Conservation (phyloP, 2,329 filamentous ascomycete species). For the Cyanodermella asteris region DNA sequence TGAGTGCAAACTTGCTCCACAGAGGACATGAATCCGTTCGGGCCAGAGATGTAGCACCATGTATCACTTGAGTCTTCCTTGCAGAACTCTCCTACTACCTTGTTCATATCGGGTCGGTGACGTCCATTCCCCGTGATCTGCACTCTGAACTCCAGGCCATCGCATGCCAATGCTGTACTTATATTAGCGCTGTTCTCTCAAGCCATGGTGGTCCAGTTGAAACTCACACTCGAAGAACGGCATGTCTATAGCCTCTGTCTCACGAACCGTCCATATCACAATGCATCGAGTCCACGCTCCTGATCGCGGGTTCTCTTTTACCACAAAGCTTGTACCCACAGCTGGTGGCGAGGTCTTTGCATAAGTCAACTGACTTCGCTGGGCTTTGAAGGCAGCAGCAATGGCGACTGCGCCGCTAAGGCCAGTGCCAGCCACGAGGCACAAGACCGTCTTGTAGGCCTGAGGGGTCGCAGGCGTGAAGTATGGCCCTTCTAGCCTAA, state of each 20-base stretch:
- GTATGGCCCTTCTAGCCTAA: constrained; percentile 12
- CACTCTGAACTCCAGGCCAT: constrained; percentile 7
- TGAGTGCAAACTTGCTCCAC: constrained; percentile 10
- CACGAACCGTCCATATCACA: constrained; percentile 10
- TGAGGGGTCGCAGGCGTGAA: constrained; percentile 11
- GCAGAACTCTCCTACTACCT: constrained; percentile 4
- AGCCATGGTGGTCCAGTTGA: no score
- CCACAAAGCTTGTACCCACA: no score
- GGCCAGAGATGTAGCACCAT: constrained; percentile 11
- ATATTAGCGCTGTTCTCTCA: no score
- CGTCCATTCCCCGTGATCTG: constrained; percentile 8
- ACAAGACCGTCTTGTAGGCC: constrained; percentile 10
- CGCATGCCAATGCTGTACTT: no score
- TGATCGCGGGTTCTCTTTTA: no score
- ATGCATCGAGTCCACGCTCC: constrained; percentile 8
- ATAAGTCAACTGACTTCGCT: constrained; percentile 1
- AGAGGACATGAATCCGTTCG: constrained; percentile 8
- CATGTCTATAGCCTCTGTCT: constrained; percentile 7
- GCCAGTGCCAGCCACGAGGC: constrained; percentile 10
- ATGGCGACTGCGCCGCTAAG: constrained; percentile 11
- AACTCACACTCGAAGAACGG: constrained; percentile 5
- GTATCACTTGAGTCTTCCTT: background rate
- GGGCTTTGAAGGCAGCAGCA: constrained; percentile 8
- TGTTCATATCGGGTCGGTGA: constrained; percentile 5
- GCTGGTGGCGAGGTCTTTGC: background rate